Base-by-base conservation (phyloP, 2,329 filamentous ascomycete genomes). In the Gnomoniopsis smithogilvyi region DNA sequence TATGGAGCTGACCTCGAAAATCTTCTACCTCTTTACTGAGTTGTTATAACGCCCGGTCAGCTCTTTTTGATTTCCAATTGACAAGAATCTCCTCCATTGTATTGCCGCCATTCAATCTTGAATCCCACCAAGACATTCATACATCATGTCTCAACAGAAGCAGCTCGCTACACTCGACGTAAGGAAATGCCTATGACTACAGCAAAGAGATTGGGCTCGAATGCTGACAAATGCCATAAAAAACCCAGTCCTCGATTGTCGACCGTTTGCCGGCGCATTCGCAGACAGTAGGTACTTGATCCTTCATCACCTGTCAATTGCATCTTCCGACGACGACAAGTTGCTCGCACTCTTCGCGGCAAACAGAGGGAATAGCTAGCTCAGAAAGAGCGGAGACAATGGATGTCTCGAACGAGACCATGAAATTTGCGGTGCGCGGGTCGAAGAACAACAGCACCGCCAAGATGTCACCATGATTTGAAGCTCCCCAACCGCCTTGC, bases 231-330 rank as follows among this genome's bases (percentile, higher is more conserved):
- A n/a, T 41, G 38, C 51, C 43, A n/a, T 36, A 60, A 65, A 17
- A 38, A 41, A 41, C 67, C 45, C n/a, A 65, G 59, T 66, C 53
- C 59, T 84, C 87, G 34, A 82, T 92, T 63, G 80, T 83, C 61
- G 82, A 85, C 63, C 82, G 86, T 65, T 87, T 96, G 46, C 91
- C 92, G 3, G 72, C 80, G 22, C 87, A 90, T 65, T 88, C 89
- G 12, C 79, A 83, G 63, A 84, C 86, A 57, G 60, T 62, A 43
- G 48, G 60, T 54, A 15, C 33, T 10, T 21, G 11, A n/a, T 15
- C n/a, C 24, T 6, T 30, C 3, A 26, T 3, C 3, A 22, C 30
- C 8, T n/a, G 8, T n/a, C 38, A 30, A 41, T 36, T 30, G 12
- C 14, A 22, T 12, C n/a, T n/a, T n/a, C 12, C 3, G 3, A 41